A percentile compares a stretch with the other conserved stretches of the same genome.
phyloP scores from a whole-genome alignment of 306 rosid genomes.

The Rosa chinensis region DNA sequence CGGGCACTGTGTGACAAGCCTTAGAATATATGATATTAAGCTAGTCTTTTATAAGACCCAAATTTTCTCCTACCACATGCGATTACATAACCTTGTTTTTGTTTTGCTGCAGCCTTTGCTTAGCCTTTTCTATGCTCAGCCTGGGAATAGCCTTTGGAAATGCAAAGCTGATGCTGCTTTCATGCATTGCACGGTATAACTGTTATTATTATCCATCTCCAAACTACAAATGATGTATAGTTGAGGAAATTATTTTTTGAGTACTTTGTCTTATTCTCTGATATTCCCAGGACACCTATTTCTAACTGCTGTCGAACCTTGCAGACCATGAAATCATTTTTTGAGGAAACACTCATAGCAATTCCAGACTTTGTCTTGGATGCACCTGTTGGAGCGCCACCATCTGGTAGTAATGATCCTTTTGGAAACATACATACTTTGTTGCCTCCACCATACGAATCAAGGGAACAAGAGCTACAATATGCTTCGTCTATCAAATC shows the following conservation, averaged over 20 bases:
- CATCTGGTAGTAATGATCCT: conserved; percentile 51
- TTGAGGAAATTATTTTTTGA: neutral
- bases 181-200: conserved; percentile 58
- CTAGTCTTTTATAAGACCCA: neutral
- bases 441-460: conserved; percentile 66
- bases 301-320: conserved; percentile 25
- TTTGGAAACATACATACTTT: conserved; percentile 53
- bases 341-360: conserved; percentile 80
- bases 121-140: conserved; percentile 65
- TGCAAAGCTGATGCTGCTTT: conserved; percentile 89
- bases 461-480: conserved; percentile 38
- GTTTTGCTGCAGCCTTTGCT: conserved; percentile 78
- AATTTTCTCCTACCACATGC: neutral
- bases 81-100: neutral
- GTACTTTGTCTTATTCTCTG: neutral
- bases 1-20: neutral
- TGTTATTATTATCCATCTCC: neutral
- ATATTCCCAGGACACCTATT: neutral
- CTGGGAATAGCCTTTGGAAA: conserved; percentile 93
- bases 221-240: neutral
- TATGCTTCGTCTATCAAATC: conserved; percentile 43
- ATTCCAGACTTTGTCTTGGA: conserved; percentile 84
- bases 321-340: conserved; percentile 79
- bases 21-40: neutral
- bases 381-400: conserved; percentile 49